These are phyloP conservation scores for Aspergillus amoenus DNA, from an alignment of 2,329 filamentous ascomycete species.

Conservation along the genomic window DNA sequence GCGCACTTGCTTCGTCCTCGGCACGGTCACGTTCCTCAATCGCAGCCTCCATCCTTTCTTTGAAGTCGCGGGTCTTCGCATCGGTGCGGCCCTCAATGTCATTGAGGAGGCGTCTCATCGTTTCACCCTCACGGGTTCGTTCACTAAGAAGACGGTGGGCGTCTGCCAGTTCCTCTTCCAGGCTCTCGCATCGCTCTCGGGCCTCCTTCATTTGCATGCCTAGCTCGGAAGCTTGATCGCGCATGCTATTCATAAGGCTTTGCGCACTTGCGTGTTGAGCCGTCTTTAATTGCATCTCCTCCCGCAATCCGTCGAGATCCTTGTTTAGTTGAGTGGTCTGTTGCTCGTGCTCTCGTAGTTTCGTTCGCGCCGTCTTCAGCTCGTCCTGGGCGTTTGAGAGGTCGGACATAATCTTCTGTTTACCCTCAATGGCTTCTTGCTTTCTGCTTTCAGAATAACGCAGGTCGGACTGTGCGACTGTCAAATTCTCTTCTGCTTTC, in stretches of 20 bases:
- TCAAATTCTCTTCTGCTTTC: slow-evolving; percentile 76
- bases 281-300: slow-evolving; percentile 80
- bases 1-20: slow-evolving; percentile 82
- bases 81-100: slow-evolving; percentile 86
- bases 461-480: slow-evolving; percentile 72
- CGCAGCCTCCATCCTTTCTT: slow-evolving; percentile 80
- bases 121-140: slow-evolving; percentile 87
- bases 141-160: slow-evolving; percentile 83
- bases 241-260: slow-evolving; percentile 84
- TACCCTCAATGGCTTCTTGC: slow-evolving; percentile 70
- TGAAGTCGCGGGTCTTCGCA: slow-evolving; percentile 80
- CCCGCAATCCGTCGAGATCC: slow-evolving; percentile 67
- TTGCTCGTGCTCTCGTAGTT: slow-evolving; percentile 71
- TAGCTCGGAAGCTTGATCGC: slow-evolving; percentile 85
- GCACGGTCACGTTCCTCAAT: slow-evolving; percentile 91
- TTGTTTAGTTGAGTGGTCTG: slow-evolving; percentile 66
- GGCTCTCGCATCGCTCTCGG: slow-evolving; percentile 73
- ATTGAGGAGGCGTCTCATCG: slow-evolving; percentile 83
- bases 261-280: slow-evolving; percentile 85
- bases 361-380: slow-evolving; percentile 54
- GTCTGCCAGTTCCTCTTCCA: slow-evolving; percentile 91
- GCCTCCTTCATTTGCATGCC: slow-evolving; percentile 89
- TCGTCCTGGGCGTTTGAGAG: slow-evolving; percentile 73
- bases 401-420: slow-evolving; percentile 70
- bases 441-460: slow-evolving; percentile 76